Conservation (phyloP, 345 rosid genomes). For the Kandelia obovata region DNA sequence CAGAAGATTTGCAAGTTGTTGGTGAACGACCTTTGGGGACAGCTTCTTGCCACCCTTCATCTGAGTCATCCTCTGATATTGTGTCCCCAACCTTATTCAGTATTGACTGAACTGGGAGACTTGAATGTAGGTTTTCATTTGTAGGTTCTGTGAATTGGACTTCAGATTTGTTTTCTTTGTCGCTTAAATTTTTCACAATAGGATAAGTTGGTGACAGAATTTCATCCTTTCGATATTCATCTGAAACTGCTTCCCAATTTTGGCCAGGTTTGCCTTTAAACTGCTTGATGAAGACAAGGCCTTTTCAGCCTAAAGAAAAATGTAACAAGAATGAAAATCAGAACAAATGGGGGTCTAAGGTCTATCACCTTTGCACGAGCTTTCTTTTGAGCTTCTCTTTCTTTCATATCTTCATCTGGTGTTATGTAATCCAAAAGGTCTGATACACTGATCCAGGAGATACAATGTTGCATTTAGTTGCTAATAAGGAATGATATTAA, state of each 20-base stretch:
- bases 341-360: conserved; percentile 10
- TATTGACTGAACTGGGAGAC: conserved; percentile 36
- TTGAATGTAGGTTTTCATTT: conserved; percentile 47
- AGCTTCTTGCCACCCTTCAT: conserved; percentile 99
- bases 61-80: conserved; percentile 51
- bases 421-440: conserved; percentile 97
- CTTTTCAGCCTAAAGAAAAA: conserved; percentile 8
- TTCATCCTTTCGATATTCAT: conserved; percentile 66
- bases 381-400: conserved; percentile 87
- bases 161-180: conserved; percentile 74
- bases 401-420: conserved; percentile 81
- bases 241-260: conserved; percentile 52
- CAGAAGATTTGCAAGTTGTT: conserved; percentile 57
- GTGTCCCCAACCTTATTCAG: conserved; percentile 32
- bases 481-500: neutral
- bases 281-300: conserved; percentile 39
- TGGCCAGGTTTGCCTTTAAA: conserved; percentile 70
- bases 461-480: conserved; percentile 9
- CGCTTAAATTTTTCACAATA: conserved; percentile 56
- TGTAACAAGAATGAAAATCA: neutral
- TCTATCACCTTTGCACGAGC: conserved; percentile 79
- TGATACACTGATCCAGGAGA: conserved; percentile 65
- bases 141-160: conserved; percentile 43
- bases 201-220: conserved; percentile 40
- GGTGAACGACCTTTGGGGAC: conserved; percentile 81